Evolutionary conservation across 495 filamentous ascomycete genomes (phyloP), one percentile per base, ranked within the genome.

Genomic region (Cetradonia linearis): DNA sequence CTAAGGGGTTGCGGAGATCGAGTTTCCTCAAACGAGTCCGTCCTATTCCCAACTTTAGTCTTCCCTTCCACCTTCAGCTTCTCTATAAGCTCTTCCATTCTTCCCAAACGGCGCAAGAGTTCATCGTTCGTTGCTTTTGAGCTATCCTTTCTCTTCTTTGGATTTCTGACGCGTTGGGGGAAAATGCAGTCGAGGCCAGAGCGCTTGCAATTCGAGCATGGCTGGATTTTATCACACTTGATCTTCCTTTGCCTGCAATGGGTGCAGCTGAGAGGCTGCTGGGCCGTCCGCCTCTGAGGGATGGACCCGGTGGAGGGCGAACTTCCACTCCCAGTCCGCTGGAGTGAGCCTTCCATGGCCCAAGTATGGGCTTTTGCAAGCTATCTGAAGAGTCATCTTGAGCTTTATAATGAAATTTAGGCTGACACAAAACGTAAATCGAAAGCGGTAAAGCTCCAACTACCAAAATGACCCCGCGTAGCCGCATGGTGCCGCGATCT

Each of bases 171-270:
- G 38, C 63, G 63, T 27, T 62, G 59, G n/a, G 81, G 81, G 58
- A 76, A 71, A 60, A 82, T 70, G 64, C 82, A 85, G 6, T 74
- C 71, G 58, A 84, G 80, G 63, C 79, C 79, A 14, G 81, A 82
- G 3, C 78, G 81, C 56, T 77, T 77, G 68, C 85, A 88, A 67
- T 83, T 84, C 6, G 82, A 79, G 65, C 84, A 88, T 25, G 85
- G 84, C 23, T 76, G 77, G 25, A 78, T 77, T 65, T 85, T 88
- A 69, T 87, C 81, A 64, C 85, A 88, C 31, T 83, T 83, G 42
- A 86, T 84, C 74, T 87, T 85, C 23, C 82, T 78, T 16, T 69
- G 72, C 11, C 82, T 72, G 63, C 83, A 86, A 46, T 76, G 71
- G 25, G 78, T 71, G 46, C 82, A 84, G 61, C 81, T 83, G 37